Percentiles rank a stretch among this genome's conserved stretches.
These are phyloP conservation scores for Phytophthora kernoviae DNA, from an alignment of 352 stramenopile genomes.

Conservation along the genomic window DNA sequence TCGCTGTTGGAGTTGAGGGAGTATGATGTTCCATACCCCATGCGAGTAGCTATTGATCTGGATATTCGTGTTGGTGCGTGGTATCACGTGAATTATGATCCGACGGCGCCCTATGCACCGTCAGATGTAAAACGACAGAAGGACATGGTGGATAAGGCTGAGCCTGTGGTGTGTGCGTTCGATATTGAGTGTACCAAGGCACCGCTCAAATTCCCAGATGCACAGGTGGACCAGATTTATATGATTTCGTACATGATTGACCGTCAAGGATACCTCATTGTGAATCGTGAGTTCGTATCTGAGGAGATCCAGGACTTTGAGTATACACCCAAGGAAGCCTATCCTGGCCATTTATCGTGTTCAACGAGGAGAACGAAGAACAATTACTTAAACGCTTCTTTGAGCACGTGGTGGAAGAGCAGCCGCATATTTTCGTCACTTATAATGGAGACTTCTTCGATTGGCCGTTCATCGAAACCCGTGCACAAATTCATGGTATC, in stretches of 20 bases:
- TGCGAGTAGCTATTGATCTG: conserved; percentile 96
- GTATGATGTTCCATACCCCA: conserved; percentile 98
- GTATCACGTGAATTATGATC: conserved; percentile 94
- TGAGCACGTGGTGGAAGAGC: conserved; percentile 88
- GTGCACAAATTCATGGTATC: conserved; percentile 92
- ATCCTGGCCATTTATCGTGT: conserved; percentile 94
- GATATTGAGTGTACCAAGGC: conserved; percentile 99
- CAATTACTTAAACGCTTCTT: conserved; percentile 89
- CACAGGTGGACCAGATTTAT: conserved; percentile 93
- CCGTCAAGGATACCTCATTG: conserved; percentile 95
- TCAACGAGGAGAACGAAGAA: conserved; percentile 94
- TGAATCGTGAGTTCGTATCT: conserved; percentile 96
- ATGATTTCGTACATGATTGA: conserved; percentile 99
- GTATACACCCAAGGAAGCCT: conserved; percentile 96
- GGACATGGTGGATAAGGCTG: conserved; percentile 93
- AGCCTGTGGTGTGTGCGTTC: conserved; percentile 97
- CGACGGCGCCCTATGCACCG: conserved; percentile 57
- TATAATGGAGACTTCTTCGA: conserved; percentile 99
- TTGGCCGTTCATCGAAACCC: conserved; percentile 98
- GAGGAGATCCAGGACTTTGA: conserved; percentile 99
- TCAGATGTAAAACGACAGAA: conserved; percentile 55
- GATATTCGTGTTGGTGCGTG: conserved; percentile 96
- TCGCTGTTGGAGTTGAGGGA: conserved; percentile 94
- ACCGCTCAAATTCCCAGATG: conserved; percentile 98
- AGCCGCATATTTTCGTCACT: conserved; percentile 98